Conservation (phyloP, 2,329 filamentous ascomycete genomes). For the Dothistroma septosporum region DNA sequence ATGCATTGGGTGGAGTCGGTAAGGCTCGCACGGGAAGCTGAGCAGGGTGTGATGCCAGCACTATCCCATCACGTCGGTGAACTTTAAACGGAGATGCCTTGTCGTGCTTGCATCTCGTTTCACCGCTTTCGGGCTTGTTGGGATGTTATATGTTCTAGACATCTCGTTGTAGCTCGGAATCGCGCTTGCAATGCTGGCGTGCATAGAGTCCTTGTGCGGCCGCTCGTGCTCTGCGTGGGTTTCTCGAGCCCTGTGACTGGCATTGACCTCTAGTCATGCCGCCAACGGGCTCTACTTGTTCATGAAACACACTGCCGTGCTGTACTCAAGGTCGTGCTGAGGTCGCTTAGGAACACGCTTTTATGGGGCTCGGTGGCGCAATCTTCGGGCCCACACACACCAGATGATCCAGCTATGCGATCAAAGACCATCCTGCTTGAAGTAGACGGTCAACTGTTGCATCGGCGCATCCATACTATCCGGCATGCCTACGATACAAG, state of each 20-base stretch:
- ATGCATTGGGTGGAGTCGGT: neutral
- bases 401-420: neutral
- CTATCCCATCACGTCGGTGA: neutral
- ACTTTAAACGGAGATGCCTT: neutral
- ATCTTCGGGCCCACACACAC: neutral
- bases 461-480: neutral
- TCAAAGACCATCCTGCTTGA: neutral
- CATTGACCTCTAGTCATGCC: no score
- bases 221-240: no score
- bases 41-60: neutral
- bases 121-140: neutral
- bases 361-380: neutral
- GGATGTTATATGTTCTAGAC: neutral
- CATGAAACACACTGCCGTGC: neutral
- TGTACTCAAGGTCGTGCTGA: neutral
- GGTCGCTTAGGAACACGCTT: neutral
- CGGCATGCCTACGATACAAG: slow-evolving; percentile 2
- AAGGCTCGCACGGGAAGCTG: neutral
- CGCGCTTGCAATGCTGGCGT: neutral
- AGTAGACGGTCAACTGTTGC: neutral
- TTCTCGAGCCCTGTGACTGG: no score
- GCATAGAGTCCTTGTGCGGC: no score
- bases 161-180: neutral
- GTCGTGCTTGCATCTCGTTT: neutral
- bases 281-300: no score